Conservation (phyloP, 768 basidiomycete species). For the Ramaria sp. region DNA sequence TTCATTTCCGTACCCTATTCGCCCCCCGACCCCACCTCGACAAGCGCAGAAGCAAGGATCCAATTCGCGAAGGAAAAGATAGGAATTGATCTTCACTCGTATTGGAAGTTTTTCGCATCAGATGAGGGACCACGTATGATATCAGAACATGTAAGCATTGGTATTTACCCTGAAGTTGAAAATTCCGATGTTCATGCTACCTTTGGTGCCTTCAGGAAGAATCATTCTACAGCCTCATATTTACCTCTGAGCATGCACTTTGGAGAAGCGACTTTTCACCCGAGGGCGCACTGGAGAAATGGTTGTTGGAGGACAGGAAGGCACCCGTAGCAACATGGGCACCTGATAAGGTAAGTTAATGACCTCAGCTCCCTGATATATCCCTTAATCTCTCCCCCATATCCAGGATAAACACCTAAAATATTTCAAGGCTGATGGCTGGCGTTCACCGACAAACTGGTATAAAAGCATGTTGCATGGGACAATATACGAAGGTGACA, state of each 20-base stretch:
- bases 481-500: slow-evolving; percentile 23
- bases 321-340: slow-evolving; percentile 23
- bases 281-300: slow-evolving; percentile 25
- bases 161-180: background rate
- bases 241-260: slow-evolving; percentile 24
- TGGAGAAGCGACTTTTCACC: slow-evolving; percentile 28
- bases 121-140: slow-evolving; percentile 25
- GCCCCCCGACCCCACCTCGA: slow-evolving; percentile 20
- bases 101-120: slow-evolving; percentile 28
- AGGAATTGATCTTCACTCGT: slow-evolving; percentile 30
- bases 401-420: slow-evolving; percentile 16
- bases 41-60: slow-evolving; percentile 17
- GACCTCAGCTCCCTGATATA: background rate
- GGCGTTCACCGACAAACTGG: slow-evolving; percentile 25
- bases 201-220: slow-evolving; percentile 23
- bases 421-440: slow-evolving; percentile 18
- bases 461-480: slow-evolving; percentile 22
- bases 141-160: slow-evolving; percentile 25
- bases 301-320: slow-evolving; percentile 23
- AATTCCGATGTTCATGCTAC: background rate
- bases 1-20: slow-evolving; percentile 29
- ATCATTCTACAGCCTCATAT: slow-evolving; percentile 28
- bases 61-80: slow-evolving; percentile 15
- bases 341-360: slow-evolving; percentile 18
- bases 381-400: slow-evolving; percentile 15